Evolutionary conservation across 768 basidiomycete genomes (phyloP).

Genomic region (Peribolospora baueri): DNA sequence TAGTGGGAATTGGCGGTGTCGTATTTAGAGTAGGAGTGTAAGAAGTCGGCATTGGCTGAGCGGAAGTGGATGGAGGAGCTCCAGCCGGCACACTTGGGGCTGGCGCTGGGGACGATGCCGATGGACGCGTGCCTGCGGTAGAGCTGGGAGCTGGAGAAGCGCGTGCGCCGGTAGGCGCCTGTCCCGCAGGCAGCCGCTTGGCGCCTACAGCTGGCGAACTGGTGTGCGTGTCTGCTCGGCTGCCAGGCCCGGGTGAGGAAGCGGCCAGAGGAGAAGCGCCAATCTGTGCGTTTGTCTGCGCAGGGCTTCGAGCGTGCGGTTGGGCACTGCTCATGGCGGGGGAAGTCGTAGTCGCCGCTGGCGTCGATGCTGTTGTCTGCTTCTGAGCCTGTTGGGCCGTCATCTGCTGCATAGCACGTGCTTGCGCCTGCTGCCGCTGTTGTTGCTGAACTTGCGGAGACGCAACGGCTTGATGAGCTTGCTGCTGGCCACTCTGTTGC

Average conservation of each 20-base stretch:
- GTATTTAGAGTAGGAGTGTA: too few relatives aligned
- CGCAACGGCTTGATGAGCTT: background rate
- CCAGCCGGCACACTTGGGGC: background rate
- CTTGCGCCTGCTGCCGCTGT: background rate
- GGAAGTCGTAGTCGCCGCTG: too few relatives aligned
- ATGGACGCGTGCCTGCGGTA: background rate
- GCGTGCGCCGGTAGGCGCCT: too few relatives aligned
- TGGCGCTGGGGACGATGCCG: background rate
- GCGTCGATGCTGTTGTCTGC: background rate
- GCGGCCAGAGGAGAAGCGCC: background rate
- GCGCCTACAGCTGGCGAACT: too few relatives aligned
- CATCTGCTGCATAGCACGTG: background rate
- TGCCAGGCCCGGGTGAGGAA: background rate
- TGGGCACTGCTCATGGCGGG: too few relatives aligned
- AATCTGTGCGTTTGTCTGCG: background rate
- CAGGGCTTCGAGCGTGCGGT: background rate
- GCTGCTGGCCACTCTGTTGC: background rate
- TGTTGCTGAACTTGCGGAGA: background rate
- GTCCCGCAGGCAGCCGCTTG: too few relatives aligned
- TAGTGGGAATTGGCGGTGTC: conserved; percentile 1
- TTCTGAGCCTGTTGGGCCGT: background rate
- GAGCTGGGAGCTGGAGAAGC: too few relatives aligned
- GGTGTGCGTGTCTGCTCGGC: background rate
- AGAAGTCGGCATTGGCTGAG: too few relatives aligned
- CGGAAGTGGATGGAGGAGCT: background rate